phyloP scores from a whole-genome alignment of 495 filamentous ascomycete species.

The Penicillium lividum region DNA sequence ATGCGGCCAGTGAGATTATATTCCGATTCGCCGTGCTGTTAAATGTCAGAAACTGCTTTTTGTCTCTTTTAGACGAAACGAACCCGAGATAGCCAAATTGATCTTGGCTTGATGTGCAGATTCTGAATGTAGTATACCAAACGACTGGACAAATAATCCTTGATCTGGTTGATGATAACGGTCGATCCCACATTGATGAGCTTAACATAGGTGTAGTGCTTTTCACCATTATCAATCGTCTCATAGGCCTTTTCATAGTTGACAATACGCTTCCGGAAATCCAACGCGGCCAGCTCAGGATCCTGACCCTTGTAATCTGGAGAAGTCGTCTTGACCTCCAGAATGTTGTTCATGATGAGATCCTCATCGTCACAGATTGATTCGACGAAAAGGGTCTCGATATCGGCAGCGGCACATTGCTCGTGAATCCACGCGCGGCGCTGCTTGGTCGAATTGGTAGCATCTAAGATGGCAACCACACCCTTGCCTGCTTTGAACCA shows the following conservation, averaged over 20 bases:
- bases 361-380: constrained; percentile 94
- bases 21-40: constrained; percentile 87
- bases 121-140: constrained; percentile 99
- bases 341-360: constrained; percentile 94
- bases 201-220: constrained; percentile 87
- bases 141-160: constrained; percentile 92
- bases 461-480: constrained; percentile 88
- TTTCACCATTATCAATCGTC: constrained; percentile 85
- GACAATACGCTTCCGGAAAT: constrained; percentile 91
- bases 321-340: constrained; percentile 94
- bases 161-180: constrained; percentile 95
- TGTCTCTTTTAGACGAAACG: constrained; percentile 26
- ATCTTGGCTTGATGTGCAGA: constrained; percentile 93
- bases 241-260: constrained; percentile 97
- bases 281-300: constrained; percentile 81
- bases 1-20: constrained; percentile 88
- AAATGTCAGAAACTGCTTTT: neutral
- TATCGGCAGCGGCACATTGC: constrained; percentile 64
- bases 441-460: constrained; percentile 88
- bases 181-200: constrained; percentile 94
- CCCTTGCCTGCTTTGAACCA: constrained; percentile 79
- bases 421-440: constrained; percentile 92
- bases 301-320: constrained; percentile 95
- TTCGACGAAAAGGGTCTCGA: constrained; percentile 94
- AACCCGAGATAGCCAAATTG: constrained; percentile 95